Conservation (phyloP, 2,329 filamentous ascomycete genomes). For the Gnomoniopsis sp. region DNA sequence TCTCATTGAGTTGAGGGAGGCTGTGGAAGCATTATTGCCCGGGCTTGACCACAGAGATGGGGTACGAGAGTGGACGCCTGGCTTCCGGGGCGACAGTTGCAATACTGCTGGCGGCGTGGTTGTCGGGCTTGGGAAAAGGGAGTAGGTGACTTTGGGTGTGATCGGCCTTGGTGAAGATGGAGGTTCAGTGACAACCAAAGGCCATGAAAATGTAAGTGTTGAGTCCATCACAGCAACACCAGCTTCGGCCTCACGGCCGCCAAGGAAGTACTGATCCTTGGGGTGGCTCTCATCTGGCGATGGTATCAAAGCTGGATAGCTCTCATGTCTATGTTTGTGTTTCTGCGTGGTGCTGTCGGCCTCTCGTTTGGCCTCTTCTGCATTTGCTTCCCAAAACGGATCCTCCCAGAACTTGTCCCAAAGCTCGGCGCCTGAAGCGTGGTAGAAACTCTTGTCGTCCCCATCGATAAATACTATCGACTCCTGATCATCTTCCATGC, state of each 20-base stretch:
- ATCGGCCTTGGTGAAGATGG: conserved; percentile 25
- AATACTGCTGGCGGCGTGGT: not conserved
- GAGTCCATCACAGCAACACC: not conserved
- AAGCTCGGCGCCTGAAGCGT: conserved; percentile 12
- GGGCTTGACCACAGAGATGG: not conserved
- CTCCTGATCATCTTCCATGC: conserved; percentile 17
- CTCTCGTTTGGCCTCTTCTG: conserved; percentile 1
- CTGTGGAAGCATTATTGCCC: not conserved
- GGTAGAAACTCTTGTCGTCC: conserved; percentile 11
- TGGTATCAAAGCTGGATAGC: conserved; percentile 11
- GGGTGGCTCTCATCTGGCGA: conserved; percentile 2
- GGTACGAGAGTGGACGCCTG: not conserved
- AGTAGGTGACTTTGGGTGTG: conserved; percentile 14
- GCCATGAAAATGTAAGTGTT: conserved; percentile 25
- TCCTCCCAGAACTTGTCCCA: conserved; percentile 19
- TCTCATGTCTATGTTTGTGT: not conserved
- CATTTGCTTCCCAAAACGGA: conserved; percentile 10
- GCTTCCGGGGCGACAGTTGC: not conserved
- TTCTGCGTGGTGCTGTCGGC: not conserved
- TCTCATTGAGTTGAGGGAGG: not conserved
- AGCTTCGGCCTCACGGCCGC: not conserved
- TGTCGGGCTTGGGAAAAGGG: conserved; percentile 10
- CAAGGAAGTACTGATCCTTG: not conserved
- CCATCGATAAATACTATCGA: conserved; percentile 14
- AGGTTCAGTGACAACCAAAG: conserved; percentile 26